Evolutionary conservation across 805 yeast species (phyloP), one percentile per base, ranked within the genome.

Genomic region (Lachancea kluyveri): DNA sequence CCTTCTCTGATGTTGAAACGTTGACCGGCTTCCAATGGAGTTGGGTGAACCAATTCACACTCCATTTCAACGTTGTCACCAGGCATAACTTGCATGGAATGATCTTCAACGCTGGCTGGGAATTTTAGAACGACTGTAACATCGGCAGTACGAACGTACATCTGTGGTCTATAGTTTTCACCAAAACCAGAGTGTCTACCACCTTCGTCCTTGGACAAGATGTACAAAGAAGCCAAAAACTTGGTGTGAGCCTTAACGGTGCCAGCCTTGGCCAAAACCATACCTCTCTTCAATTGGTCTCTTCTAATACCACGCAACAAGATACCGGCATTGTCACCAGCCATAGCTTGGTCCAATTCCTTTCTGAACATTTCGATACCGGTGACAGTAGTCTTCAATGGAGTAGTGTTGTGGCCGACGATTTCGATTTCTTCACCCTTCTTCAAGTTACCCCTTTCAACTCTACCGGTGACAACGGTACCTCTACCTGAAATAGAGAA

Each of bases 351-450:
- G 68, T 88, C 97, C 56, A 92, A 79, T 64, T 92, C 97, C 76
- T 92, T 92, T 79, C 87, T 88, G 79, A 92, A 92, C 96, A 88
- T 90, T 75, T 92, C 98, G 58, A 92, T 86, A 68, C 97, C 97
- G 37, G 98, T 92, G 44, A 88, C 96, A 43, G 82, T 85, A 52
- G 96, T 78, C 79, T 87, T 90, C 64, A 84, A 62, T 47, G 94
- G 90, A 59, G 76, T 75, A 51, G 78, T 77, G 67, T 81, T 79
- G 74, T 71, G 75, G 59, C 98, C 98, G 43, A 92, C 96, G 60
- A 92, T 79, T 74, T 92, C 97, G 52, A 92, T 71, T 72, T 92
- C 97, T 68, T 90, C 97, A 68, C 97, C 97, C 74, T 88, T 88
- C 80, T 85, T 85, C 65, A 92, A 76, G 48, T 78, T 67, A 69